Conservation (phyloP, 345 rosid genomes). For the Laguncularia racemosa region DNA sequence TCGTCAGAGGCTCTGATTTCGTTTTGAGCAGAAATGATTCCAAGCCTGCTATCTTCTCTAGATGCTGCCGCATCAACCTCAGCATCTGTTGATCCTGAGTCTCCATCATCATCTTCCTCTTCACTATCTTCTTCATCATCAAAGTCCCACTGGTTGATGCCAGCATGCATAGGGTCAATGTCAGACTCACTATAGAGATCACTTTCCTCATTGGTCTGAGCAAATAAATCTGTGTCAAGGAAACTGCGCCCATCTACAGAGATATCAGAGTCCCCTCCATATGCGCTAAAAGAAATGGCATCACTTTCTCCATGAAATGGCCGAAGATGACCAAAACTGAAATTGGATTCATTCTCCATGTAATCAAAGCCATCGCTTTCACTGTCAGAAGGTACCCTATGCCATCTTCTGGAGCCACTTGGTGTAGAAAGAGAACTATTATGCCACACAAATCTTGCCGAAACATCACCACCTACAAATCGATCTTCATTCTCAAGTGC, state of each 20-base stretch:
- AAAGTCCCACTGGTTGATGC: slow-evolving; percentile 61
- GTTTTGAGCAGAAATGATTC: slow-evolving; percentile 33
- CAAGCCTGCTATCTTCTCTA: slow-evolving; percentile 15
- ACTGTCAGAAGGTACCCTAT: slow-evolving; percentile 49
- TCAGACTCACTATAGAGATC: slow-evolving; percentile 65
- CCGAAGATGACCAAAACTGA: slow-evolving; percentile 42
- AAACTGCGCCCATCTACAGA: slow-evolving; percentile 55
- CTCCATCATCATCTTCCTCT: slow-evolving; percentile 44
- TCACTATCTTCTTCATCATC: slow-evolving; percentile 62
- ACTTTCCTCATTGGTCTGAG: slow-evolving; percentile 40
- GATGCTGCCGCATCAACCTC: slow-evolving; percentile 35
- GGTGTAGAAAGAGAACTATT: slow-evolving; percentile 50
- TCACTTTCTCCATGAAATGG: slow-evolving; percentile 50
- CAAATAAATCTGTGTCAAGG: slow-evolving; percentile 40
- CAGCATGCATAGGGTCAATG: slow-evolving; percentile 94
- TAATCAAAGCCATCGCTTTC: slow-evolving; percentile 69
- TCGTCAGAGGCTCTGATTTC: slow-evolving; percentile 34
- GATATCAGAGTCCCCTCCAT: slow-evolving; percentile 78
- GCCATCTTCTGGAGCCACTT: slow-evolving; percentile 63
- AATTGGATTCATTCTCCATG: slow-evolving; percentile 61
- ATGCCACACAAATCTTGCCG: slow-evolving; percentile 26
- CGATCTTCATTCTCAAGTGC: slow-evolving; percentile 34
- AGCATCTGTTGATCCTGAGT: slow-evolving; percentile 51
- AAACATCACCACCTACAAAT: slow-evolving; percentile 25
- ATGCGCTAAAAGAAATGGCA: slow-evolving; percentile 57